Base-by-base conservation (phyloP, 345 rosid genomes). In the Camelina hispida region DNA sequence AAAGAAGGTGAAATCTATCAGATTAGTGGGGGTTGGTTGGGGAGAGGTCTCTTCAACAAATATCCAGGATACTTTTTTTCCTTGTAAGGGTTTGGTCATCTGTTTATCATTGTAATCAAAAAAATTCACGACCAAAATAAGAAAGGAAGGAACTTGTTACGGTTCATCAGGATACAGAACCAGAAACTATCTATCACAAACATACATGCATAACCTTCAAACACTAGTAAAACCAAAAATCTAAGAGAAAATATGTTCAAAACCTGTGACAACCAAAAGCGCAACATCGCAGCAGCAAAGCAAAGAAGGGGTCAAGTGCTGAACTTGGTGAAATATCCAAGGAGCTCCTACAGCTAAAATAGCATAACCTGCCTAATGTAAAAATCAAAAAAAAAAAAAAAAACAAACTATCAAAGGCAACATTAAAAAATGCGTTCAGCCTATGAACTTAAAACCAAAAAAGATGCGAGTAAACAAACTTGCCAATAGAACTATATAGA, bases 211-310 rank as follows among this genome's bases (percentile, higher is more conserved):
- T n/a, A 46, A 28, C 9, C 51, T n/a, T 2, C 9, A 46, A 46
- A 46, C 18, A 46, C 51, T 46, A 28, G 28, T 23, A 6, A 37
- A 14, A 38, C n/a, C 13, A 66, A 67, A 74, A 74, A 66, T 2
- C 9, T 2, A 47, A 22, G 60, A 57, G 63, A 68, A 61, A 20
- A 60, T 2, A 28, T 34, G 7, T 16, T 14, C 12, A 15, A 44
- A 50, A 89, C 97, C 98, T 68, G 94, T 91, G 66, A 93, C 84
- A 35, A 88, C 75, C 64, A 93, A 78, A 65, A 93, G 86, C 60
- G 77, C 83, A 55, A 84, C 97, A 82, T 85, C 83, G 15, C 85
- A 89, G 66, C 97, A 85, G 78, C 96, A 93, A 65, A 93, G 97
- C 79, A 93, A 55, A 0, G 89, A 73, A 3, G 89, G 86, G 13